Conservation (phyloP, 768 basidiomycete species). For the Tricholoma terreum region DNA sequence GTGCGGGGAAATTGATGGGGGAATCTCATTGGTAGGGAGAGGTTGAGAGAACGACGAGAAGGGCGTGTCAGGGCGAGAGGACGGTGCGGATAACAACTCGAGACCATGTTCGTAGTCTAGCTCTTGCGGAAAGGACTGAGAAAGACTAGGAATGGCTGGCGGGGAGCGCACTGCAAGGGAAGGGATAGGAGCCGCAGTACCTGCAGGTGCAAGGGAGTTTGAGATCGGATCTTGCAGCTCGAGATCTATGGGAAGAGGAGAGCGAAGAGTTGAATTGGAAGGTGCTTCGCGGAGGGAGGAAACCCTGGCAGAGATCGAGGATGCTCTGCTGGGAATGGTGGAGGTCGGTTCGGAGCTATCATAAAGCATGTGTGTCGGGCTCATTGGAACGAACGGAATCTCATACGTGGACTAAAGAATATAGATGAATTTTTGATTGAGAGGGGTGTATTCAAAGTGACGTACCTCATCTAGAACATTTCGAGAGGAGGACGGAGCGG, state of each 20-base stretch:
- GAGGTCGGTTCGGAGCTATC: conserved; percentile 31
- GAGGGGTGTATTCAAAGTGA: conserved; percentile 5
- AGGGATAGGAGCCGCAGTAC: neutral
- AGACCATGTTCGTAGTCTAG: conserved; percentile 42
- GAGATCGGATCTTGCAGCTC: conserved; percentile 12
- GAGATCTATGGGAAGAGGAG: conserved; percentile 9
- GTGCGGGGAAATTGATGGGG: conserved; percentile 10
- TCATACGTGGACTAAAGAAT: conserved; percentile 39
- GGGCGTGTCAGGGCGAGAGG: conserved; percentile 39
- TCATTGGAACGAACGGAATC: conserved; percentile 45
- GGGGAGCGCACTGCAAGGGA: conserved; percentile 13
- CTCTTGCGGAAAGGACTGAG: conserved; percentile 41
- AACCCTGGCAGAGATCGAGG: conserved; percentile 22
- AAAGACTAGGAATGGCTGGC: conserved; percentile 34
- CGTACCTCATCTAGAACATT: conserved; percentile 48
- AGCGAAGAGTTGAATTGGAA: conserved; percentile 16
- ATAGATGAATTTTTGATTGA: conserved; percentile 2
- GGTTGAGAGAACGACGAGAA: conserved; percentile 30
- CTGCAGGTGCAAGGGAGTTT: conserved; percentile 10
- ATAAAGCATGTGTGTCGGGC: conserved; percentile 46
- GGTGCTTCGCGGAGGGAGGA: conserved; percentile 12
- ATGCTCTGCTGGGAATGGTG: conserved; percentile 19
- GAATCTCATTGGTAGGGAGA: conserved; percentile 4
- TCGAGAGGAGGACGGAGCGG: conserved; percentile 13
- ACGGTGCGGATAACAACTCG: conserved; percentile 43